Conservation (phyloP, 2,329 filamentous ascomycete species). For the Drechslera avenae region DNA sequence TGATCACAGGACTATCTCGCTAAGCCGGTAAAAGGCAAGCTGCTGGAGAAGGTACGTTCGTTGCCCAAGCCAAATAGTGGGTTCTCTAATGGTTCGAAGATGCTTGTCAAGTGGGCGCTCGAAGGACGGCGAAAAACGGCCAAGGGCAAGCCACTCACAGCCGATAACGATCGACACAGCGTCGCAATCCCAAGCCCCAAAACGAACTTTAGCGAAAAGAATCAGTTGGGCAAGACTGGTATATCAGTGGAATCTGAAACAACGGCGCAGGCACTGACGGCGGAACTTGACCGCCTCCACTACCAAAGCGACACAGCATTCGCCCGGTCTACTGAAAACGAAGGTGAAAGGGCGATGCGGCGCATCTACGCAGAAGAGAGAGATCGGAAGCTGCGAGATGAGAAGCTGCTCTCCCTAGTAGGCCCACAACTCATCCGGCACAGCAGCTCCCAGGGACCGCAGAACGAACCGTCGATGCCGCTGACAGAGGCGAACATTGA, state of each 20-base stretch:
- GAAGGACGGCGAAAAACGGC: conserved; percentile 49
- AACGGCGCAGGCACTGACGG: conserved; percentile 41
- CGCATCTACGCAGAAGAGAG: conserved; percentile 61
- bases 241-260: conserved; percentile 41
- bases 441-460: conserved; percentile 23
- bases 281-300: conserved; percentile 46
- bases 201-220: conserved; percentile 30
- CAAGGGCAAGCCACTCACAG: conserved; percentile 28
- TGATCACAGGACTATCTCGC: conserved; percentile 40
- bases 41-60: conserved; percentile 61
- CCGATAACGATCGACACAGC: conserved; percentile 36
- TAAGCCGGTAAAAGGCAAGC: conserved; percentile 68
- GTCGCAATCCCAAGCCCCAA: conserved; percentile 20
- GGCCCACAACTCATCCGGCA: conserved; percentile 42
- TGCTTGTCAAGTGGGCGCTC: conserved; percentile 71
- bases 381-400: conserved; percentile 59
- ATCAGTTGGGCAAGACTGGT: conserved; percentile 38
- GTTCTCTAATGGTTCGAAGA: conserved; percentile 27
- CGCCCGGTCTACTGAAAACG: conserved; percentile 49
- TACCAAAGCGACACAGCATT: conserved; percentile 48
- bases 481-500: conserved; percentile 48
- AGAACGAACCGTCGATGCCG: conserved; percentile 33
- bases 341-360: conserved; percentile 53
- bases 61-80: conserved; percentile 13
- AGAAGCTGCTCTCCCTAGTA: conserved; percentile 59